phyloP scores from a whole-genome alignment of 1,284 basidiomycete species.

The Rhodotorula sp. region DNA sequence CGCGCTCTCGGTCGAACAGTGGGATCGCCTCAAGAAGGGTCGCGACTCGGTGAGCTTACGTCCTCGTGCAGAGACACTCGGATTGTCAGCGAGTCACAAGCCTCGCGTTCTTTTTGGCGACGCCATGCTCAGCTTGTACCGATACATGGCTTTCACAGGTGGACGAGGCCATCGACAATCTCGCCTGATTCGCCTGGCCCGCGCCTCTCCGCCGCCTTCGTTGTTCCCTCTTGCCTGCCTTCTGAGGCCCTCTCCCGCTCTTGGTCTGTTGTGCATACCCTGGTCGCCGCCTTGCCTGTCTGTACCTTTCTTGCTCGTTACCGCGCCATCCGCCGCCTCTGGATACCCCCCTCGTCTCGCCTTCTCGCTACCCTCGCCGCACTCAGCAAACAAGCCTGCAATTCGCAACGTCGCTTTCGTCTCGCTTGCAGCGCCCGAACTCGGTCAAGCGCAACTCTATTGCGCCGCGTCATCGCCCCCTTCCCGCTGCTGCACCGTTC shows the following conservation, averaged over 20 bases:
- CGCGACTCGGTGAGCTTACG: slow-evolving; percentile 7
- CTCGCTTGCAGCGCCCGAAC: no score
- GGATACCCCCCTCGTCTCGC: no score
- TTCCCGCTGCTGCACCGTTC: no score
- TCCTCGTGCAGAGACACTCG: background rate
- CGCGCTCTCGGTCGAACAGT: slow-evolving; percentile 30
- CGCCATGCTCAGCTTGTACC: no score
- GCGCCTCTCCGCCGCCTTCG: background rate
- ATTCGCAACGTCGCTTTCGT: no score
- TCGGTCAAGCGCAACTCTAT: no score
- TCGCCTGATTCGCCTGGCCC: background rate
- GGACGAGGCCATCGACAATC: slow-evolving; percentile 8
- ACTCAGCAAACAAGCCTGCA: no score
- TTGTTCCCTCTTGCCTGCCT: background rate
- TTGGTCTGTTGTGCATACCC: background rate
- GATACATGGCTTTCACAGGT: background rate
- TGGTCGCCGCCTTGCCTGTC: background rate
- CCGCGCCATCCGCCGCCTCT: no score
- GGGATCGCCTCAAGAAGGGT: slow-evolving; percentile 34
- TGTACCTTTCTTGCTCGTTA: background rate
- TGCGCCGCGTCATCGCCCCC: no score
- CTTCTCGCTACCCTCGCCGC: no score
- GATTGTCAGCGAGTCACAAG: background rate
- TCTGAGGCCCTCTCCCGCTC: background rate
- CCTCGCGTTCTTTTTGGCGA: no score